Conservation (phyloP, 331 rosid species). For the Saraca asoca region DNA sequence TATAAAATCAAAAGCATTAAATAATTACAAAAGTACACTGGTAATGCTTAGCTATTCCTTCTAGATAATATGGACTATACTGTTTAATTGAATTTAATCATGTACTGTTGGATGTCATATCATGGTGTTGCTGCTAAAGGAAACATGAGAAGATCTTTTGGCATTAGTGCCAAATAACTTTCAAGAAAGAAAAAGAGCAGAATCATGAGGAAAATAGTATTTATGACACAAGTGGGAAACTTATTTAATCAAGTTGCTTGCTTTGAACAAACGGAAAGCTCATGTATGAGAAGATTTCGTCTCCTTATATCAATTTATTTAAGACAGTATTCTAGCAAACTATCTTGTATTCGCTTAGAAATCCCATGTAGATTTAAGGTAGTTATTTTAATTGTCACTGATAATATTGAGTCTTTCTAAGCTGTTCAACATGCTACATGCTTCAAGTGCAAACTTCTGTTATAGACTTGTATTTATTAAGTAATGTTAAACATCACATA, state of each 20-base stretch:
- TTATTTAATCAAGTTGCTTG: not conserved
- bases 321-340: too few species aligned
- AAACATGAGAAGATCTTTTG: slow-evolving; percentile 38
- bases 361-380: too few species aligned
- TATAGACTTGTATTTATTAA: too few species aligned
- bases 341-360: too few species aligned
- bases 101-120: slow-evolving; percentile 45
- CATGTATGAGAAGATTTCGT: not conserved
- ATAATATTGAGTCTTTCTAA: too few species aligned
- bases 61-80: slow-evolving; percentile 47
- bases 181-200: slow-evolving; percentile 5
- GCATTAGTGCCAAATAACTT: slow-evolving; percentile 29
- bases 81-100: slow-evolving; percentile 53
- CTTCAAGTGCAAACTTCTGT: too few species aligned
- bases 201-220: slow-evolving; percentile 31
- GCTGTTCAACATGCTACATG: too few species aligned
- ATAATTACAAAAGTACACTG: slow-evolving; percentile 29
- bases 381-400: too few species aligned
- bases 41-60: slow-evolving; percentile 44
- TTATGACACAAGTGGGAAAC: slow-evolving; percentile 1
- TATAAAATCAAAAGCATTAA: slow-evolving; percentile 36
- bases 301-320: too few species aligned
- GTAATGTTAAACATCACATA: too few species aligned
- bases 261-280: not conserved
- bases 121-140: slow-evolving; percentile 50